Evolutionary conservation across 2,329 filamentous ascomycete genomes (phyloP).

Genomic region (Trichophyton mentagrophytes): DNA sequence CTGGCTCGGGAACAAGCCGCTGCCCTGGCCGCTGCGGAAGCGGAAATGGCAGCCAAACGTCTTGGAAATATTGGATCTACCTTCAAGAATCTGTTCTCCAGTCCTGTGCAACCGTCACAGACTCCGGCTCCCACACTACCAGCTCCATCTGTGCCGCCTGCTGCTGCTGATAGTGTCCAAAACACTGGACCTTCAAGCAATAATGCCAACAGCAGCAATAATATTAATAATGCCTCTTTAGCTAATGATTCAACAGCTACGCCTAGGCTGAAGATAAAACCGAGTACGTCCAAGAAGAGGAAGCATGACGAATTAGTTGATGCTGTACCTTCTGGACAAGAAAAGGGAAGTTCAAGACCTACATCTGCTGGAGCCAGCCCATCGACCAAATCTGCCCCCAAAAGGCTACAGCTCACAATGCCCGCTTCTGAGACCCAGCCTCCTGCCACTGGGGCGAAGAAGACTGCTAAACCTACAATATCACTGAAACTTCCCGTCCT

Average conservation of each 20-base stretch:
- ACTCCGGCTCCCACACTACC: neutral
- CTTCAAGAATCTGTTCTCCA: constrained; percentile 26
- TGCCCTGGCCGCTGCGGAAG: constrained; percentile 28
- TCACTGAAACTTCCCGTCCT: constrained; percentile 10
- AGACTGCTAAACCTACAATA: constrained; percentile 9
- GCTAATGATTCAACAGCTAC: constrained; percentile 17
- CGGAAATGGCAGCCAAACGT: constrained; percentile 27
- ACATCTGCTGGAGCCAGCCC: constrained; percentile 6
- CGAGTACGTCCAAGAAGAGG: constrained; percentile 34
- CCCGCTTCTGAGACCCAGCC: constrained; percentile 20
- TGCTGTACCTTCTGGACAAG: constrained; percentile 14
- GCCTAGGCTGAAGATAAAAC: constrained; percentile 18
- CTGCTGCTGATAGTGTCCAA: constrained; percentile 11
- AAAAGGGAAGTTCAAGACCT: constrained; percentile 11
- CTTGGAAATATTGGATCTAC: constrained; percentile 27
- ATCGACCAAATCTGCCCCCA: constrained; percentile 19
- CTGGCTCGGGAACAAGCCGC: constrained; percentile 38
- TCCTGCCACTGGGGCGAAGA: constrained; percentile 11
- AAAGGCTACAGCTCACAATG: constrained; percentile 29
- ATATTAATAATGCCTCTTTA: constrained; percentile 13
- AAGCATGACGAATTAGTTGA: constrained; percentile 40
- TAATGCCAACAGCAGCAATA: neutral
- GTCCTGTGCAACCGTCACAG: constrained; percentile 8
- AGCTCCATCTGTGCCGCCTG: constrained; percentile 14
- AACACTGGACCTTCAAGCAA: constrained; percentile 15